phyloP scores from a whole-genome alignment of 352 stramenopile species.

The Thalassiosira mediterranea region DNA sequence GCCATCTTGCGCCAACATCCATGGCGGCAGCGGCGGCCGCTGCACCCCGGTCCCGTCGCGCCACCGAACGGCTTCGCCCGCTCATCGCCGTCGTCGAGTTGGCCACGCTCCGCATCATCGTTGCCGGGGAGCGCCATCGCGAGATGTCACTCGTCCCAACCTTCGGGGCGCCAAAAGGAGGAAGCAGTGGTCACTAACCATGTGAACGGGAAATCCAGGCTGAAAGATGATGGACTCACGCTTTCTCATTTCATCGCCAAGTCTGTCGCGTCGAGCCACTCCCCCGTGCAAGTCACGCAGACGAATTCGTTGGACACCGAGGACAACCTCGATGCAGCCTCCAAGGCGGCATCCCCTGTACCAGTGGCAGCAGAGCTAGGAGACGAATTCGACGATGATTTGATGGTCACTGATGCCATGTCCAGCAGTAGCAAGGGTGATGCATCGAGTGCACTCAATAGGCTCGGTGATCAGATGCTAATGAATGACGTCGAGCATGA shows the following conservation, averaged over 20 bases:
- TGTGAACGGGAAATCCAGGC: too few relatives aligned
- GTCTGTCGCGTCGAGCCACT: not conserved
- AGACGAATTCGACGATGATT: slow-evolving; percentile 51
- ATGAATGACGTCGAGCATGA: not conserved
- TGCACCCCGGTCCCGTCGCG: too few relatives aligned
- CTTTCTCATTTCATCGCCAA: slow-evolving; percentile 55
- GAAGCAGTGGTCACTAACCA: too few relatives aligned
- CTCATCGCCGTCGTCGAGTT: too few relatives aligned
- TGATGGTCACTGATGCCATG: slow-evolving; percentile 41
- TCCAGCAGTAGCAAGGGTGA: slow-evolving; percentile 18
- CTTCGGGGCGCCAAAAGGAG: too few relatives aligned
- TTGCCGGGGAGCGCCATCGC: too few relatives aligned
- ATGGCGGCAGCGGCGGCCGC: too few relatives aligned
- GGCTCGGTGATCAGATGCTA: slow-evolving; percentile 22
- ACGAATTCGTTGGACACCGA: not conserved
- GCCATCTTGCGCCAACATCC: too few relatives aligned
- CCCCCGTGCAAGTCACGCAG: not conserved
- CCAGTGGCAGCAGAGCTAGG: slow-evolving; percentile 38
- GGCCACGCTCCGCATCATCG: too few relatives aligned
- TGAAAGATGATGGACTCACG: slow-evolving; percentile 43
- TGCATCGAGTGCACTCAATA: slow-evolving; percentile 11
- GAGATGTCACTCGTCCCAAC: too few relatives aligned
- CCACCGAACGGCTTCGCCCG: too few relatives aligned
- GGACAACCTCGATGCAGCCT: not conserved
- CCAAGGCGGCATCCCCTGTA: not conserved